Conservation (phyloP, 2,329 filamentous ascomycete species). For the Fusarium napiforme region DNA sequence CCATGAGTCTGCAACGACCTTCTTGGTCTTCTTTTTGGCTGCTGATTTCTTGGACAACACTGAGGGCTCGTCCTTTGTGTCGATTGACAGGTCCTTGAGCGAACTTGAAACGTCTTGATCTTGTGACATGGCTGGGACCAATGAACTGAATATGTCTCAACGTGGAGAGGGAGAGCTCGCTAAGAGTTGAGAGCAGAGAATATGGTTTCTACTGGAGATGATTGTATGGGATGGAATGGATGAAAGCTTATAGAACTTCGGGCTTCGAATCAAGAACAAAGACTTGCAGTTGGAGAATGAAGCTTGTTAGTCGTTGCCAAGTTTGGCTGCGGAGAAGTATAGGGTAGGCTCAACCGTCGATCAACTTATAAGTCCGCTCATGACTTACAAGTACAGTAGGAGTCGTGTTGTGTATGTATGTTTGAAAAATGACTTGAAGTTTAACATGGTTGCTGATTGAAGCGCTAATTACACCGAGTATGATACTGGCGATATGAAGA, state of each 20-base stretch:
- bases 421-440: neutral
- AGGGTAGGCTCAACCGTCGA: constrained; percentile 10
- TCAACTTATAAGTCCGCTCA: neutral
- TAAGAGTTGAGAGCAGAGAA: neutral
- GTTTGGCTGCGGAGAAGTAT: constrained; percentile 30
- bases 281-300: neutral
- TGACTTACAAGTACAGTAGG: neutral
- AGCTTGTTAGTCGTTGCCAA: constrained; percentile 8
- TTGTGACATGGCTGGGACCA: constrained; percentile 31
- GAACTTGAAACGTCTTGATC: constrained; percentile 45
- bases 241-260: neutral
- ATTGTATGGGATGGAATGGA: neutral
- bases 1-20: constrained; percentile 57
- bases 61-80: constrained; percentile 31
- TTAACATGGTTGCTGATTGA: accelerated
- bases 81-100: constrained; percentile 49
- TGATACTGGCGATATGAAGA: neutral
- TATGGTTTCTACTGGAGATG: neutral
- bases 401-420: neutral
- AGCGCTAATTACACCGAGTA: accelerated
- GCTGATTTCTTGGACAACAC: constrained; percentile 37
- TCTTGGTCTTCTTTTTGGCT: constrained; percentile 44
- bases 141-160: neutral
- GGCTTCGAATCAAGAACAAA: neutral
- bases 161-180: no score